Evolutionary conservation across 2,329 filamentous ascomycete genomes (phyloP), one percentile per base, ranked within the genome.

Genomic region (Hypoxylon sp.): DNA sequence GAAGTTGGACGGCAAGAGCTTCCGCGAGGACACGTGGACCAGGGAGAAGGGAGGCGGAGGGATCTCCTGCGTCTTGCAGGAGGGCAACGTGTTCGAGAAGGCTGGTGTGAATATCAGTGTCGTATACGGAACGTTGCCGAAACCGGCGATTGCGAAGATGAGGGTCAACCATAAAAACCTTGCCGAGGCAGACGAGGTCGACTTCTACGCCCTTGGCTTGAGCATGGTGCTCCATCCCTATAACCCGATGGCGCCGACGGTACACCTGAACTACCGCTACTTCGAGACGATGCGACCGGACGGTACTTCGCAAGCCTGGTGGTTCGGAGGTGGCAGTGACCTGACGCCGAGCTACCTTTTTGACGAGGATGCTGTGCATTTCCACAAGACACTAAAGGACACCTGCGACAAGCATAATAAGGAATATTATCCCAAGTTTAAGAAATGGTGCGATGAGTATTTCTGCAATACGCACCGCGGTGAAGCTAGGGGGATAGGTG

Each of bases 381-480:
- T 99, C 86, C 96, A 99, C 84, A 89, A 89, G 78, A 93, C 91
- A 2, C 90, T 99, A 74, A 98, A 97, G 81, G 89, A 93, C 46
- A 91, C 91, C 16, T 99, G 96, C 80, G 96, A 99, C 79, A 90
- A 91, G 71, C 96, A 99, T 78, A 92, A 97, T 82, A 92, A 92
- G 78, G 86, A 84, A 36, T 99, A 97, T 84, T 99, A 96, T 78
- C 90, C 93, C 11, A 89, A 89, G 55, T 99, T 98, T 86, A 99
- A 99, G 83, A 90, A 91, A 76, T 99, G 96, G 96, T 99, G 96
- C 78, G 96, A 99, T 78, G 89, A 96, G 73, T 99, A 99, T 83
- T 99, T 99, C 81, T 90, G 86, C 82, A 92, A 97, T 79, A 95
- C 94, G 78, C 96, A 99, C 81, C 89, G 96, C 48, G 87, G 87